Evolutionary conservation across 495 filamentous ascomycete genomes (phyloP).

Genomic region (Jackrogersella multiformis): DNA sequence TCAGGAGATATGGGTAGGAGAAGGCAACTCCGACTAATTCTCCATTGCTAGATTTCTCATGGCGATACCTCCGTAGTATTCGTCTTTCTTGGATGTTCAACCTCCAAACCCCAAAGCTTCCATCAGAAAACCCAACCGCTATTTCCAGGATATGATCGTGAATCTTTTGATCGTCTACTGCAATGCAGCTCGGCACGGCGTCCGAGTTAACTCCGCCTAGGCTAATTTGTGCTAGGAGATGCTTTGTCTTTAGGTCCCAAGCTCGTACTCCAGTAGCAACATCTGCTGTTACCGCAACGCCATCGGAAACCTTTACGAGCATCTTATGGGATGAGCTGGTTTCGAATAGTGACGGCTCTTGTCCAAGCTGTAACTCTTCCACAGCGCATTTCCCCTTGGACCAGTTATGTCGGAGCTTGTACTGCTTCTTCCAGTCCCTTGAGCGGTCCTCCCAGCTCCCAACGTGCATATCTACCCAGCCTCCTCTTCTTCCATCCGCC

Average conservation of each 20-base stretch:
- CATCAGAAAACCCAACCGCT: slow-evolving; percentile 79
- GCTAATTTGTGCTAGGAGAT: slow-evolving; percentile 59
- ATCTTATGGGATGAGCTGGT: slow-evolving; percentile 47
- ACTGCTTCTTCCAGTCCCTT: slow-evolving; percentile 85
- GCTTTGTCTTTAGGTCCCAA: slow-evolving; percentile 74
- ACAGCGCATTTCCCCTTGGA: slow-evolving; percentile 81
- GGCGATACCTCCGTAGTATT: slow-evolving; percentile 62
- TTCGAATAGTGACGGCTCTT: slow-evolving; percentile 25
- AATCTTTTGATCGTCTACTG: slow-evolving; percentile 62
- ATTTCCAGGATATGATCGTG: slow-evolving; percentile 58
- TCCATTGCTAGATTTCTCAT: slow-evolving; percentile 66
- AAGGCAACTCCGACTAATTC: slow-evolving; percentile 79
- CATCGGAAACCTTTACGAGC: slow-evolving; percentile 76
- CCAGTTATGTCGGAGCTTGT: slow-evolving; percentile 93
- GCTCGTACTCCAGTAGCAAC: slow-evolving; percentile 72
- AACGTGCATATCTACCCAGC: slow-evolving; percentile 55
- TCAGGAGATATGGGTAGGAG: slow-evolving; percentile 78
- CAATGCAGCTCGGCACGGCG: slow-evolving; percentile 70
- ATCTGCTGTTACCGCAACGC: slow-evolving; percentile 83
- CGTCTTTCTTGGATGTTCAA: slow-evolving; percentile 56
- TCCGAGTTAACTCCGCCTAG: slow-evolving; percentile 42
- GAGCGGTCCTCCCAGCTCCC: slow-evolving; percentile 55
- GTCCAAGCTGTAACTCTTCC: slow-evolving; percentile 73
- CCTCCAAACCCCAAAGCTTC: slow-evolving; percentile 74
- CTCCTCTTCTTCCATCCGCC: slow-evolving; percentile 70